Conservation (phyloP, 768 basidiomycete species). For the Botryobasidium botryosum region DNA sequence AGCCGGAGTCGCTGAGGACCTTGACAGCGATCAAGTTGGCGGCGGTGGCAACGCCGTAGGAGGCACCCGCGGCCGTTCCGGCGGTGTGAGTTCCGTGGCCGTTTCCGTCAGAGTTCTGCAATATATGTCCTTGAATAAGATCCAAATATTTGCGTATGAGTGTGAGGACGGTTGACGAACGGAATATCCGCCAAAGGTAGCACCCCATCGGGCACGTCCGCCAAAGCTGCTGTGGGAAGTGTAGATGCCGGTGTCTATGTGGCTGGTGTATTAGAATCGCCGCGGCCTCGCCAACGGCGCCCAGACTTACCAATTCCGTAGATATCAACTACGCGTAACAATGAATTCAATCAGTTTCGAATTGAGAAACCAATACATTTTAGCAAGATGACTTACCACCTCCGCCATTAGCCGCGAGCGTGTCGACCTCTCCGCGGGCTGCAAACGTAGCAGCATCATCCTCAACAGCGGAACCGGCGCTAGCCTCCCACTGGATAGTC, state of each 20-base stretch:
- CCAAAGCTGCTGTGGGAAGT: slow-evolving; percentile 20
- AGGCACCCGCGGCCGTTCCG: slow-evolving; percentile 17
- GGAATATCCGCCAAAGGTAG: slow-evolving; percentile 22
- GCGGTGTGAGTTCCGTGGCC: slow-evolving; percentile 6
- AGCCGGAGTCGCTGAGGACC: slow-evolving; percentile 25
- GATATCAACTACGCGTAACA: no score
- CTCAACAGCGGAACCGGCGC: no score
- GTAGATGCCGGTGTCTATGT: slow-evolving; percentile 15
- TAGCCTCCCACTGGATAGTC: no score
- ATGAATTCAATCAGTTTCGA: no score
- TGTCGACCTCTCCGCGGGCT: not conserved
- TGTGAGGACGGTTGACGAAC: slow-evolving; percentile 13
- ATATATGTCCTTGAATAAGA: no score
- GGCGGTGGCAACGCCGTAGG: slow-evolving; percentile 23
- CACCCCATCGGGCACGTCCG: slow-evolving; percentile 28
- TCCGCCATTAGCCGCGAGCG: slow-evolving; percentile 15
- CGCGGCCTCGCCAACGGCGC: no score
- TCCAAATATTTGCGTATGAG: slow-evolving; percentile 3
- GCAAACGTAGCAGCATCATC: no score
- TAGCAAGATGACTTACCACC: no score
- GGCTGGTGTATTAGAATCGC: no score
- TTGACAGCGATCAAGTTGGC: slow-evolving; percentile 27
- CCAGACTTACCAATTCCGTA: slow-evolving; percentile 25
- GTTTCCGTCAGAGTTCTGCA: no score
- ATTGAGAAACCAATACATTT: no score